Base-by-base conservation (phyloP, 164 flowering plant genomes). In the Dillenia turbinata region DNA sequence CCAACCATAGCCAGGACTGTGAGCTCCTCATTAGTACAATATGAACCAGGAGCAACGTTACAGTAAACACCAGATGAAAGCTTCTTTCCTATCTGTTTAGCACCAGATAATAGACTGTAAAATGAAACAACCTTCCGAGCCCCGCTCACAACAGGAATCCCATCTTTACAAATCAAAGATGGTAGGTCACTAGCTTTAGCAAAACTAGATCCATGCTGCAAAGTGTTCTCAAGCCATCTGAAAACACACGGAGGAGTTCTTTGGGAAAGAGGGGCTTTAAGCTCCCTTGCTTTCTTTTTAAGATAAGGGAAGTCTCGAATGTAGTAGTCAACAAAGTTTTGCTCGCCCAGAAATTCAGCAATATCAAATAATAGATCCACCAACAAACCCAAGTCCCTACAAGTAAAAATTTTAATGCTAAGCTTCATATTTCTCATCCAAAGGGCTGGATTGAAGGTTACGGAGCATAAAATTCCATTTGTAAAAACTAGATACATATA, bases 1-100 rank as follows among this genome's bases (percentile, higher is more conserved):
- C 87, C 99, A 73, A 83, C 99, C 99, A 95, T 95, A 64, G 92
- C 96, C 75, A 95, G 77, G 52, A 95, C 82, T 13, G 82, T 73
- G 12, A 80, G 89, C 78, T 95, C 97, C 82, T 90, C 96, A 49
- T 56, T 55, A 50, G 65, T 77, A 61, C 66, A 61, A 60, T 73
- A 79, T 19, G 89, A 84, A 60, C 99, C 99, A 10, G 59, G n/a
- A 9, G 94, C 96, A 69, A 92, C 62, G 9, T 81, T 79, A 69
- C 88, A 92, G 49, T 59, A 77, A 61, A 88, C 85, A 68, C 97
- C 97, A 46, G 92, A 78, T 22, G 94, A 75, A 52, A 95, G 82
- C 74, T 75, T 85, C 67, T 73, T 81, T 40, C 87, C 96, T 26
- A 69, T 60, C 52, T 63, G 79, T 44, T 82, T 78, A 24, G 83